Percentiles rank a stretch among this genome's conserved stretches.
These are phyloP conservation scores for Penicillium lagena DNA, from an alignment of 495 filamentous ascomycete species.

Conservation along the genomic window DNA sequence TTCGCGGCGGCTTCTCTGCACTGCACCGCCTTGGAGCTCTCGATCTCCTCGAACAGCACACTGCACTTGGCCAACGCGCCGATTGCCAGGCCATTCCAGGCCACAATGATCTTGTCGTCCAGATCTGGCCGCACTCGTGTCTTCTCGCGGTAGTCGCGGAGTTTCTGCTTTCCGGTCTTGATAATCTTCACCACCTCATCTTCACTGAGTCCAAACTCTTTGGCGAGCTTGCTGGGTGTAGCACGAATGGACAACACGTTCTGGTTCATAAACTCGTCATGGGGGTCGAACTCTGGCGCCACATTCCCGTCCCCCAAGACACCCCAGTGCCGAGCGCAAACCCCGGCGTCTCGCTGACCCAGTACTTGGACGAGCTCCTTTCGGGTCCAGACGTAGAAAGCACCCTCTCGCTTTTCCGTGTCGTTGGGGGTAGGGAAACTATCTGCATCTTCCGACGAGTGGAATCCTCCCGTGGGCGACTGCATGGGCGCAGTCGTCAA, in stretches of 20 bases:
- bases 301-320: conserved; percentile 88
- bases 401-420: conserved; percentile 83
- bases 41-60: conserved; percentile 55
- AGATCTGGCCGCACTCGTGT: conserved; percentile 73
- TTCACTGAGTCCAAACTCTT: conserved; percentile 69
- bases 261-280: conserved; percentile 87
- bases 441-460: conserved; percentile 87
- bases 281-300: conserved; percentile 71
- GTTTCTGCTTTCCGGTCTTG: conserved; percentile 56
- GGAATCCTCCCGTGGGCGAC: conserved; percentile 68
- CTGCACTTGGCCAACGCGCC: conserved; percentile 70
- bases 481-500: conserved; percentile 61
- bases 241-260: conserved; percentile 54
- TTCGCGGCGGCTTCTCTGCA: conserved; percentile 61
- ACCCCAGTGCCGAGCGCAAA: conserved; percentile 81
- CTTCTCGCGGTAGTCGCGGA: conserved; percentile 66
- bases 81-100: conserved; percentile 89
- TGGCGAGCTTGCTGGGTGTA: conserved; percentile 61
- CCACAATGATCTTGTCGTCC: conserved; percentile 86
- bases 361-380: conserved; percentile 81
- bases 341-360: conserved; percentile 58
- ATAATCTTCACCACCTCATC: conserved; percentile 70
- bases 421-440: conserved; percentile 72
- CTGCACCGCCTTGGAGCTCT: conserved; percentile 46
- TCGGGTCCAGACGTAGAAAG: conserved; percentile 91